These are phyloP conservation scores for Mortierella sp. DNA, from an alignment of 371 early-diverging fungal genomes.

Conservation along the genomic window DNA sequence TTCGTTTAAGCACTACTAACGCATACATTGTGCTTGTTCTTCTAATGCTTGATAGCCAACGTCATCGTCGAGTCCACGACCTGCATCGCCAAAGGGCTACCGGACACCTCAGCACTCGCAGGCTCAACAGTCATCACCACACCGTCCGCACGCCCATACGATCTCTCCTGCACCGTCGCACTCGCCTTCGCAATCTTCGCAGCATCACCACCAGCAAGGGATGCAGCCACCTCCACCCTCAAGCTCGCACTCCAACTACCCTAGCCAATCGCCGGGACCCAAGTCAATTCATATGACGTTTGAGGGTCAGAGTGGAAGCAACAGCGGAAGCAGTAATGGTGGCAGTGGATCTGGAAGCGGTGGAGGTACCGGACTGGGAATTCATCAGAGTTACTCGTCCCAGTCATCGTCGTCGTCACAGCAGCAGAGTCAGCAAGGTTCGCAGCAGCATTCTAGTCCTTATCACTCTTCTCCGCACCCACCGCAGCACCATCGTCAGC, in stretches of 20 bases:
- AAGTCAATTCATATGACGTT: neutral
- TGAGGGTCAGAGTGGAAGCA: neutral
- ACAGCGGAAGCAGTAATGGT: neutral
- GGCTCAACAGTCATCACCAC: slow-evolving; percentile 7
- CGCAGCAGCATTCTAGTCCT: too few relatives aligned
- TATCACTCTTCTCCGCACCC: neutral
- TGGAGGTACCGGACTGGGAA: neutral
- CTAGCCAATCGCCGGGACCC: neutral
- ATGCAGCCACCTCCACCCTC: slow-evolving; percentile 1
- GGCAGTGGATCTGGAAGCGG: neutral
- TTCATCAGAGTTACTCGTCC: neutral
- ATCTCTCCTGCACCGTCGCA: slow-evolving; percentile 7
- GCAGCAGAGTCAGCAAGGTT: neutral
- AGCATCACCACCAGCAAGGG: slow-evolving; percentile 3
- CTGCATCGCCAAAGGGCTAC: slow-evolving; percentile 18
- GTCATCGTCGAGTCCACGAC: neutral
- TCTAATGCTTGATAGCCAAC: neutral
- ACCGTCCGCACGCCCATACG: neutral
- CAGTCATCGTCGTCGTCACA: neutral
- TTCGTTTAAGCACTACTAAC: neutral
- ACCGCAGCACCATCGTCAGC: slow-evolving; percentile 11
- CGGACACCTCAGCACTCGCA: slow-evolving; percentile 9
- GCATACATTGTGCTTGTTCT: neutral
- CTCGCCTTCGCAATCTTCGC: neutral
- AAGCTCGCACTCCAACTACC: neutral